phyloP scores from a whole-genome alignment of 257 asterid species.

The Lycium ferocissimum region DNA sequence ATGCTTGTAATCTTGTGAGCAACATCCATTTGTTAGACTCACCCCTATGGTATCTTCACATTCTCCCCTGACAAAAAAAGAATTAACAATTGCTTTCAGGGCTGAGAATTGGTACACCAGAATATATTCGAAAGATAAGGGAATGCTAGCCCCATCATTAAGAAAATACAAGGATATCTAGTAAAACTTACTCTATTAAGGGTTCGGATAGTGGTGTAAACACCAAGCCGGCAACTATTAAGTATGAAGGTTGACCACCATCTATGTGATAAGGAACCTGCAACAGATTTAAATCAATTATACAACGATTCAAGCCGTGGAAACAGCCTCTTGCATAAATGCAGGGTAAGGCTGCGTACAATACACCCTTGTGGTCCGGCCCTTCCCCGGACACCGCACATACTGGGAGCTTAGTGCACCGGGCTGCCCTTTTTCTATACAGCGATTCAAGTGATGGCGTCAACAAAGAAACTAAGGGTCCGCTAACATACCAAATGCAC shows the following conservation, averaged over 20 bases:
- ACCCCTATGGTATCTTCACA: conserved; percentile 93
- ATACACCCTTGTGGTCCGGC: too few species aligned
- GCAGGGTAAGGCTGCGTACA: too few species aligned
- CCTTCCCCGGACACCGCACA: too few species aligned
- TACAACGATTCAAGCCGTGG: not conserved
- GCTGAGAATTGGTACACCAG: conserved; percentile 8
- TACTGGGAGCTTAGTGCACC: too few species aligned
- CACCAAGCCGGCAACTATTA: conserved; percentile 96
- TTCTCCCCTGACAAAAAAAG: conserved; percentile 71
- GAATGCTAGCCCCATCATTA: not conserved
- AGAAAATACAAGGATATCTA: conserved; percentile 30
- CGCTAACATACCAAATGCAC: conserved; percentile 72
- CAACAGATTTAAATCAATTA: conserved; percentile 36
- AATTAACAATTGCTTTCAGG: not conserved
- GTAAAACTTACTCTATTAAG: conserved; percentile 71
- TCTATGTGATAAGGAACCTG: conserved; percentile 97
- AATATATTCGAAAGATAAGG: not conserved
- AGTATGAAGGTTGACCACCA: conserved; percentile 90
- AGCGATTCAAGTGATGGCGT: conserved; percentile 16
- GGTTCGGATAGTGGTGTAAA: conserved; percentile 98
- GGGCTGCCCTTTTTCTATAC: not conserved
- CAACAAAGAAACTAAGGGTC: conserved; percentile 21
- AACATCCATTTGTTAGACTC: conserved; percentile 25
- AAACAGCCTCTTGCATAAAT: too few species aligned
- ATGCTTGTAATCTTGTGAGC: conserved; percentile 26